Percentiles rank a stretch among this genome's conserved stretches.
phyloP scores from a whole-genome alignment of 768 basidiomycete species.

The Lentinus brumalis region DNA sequence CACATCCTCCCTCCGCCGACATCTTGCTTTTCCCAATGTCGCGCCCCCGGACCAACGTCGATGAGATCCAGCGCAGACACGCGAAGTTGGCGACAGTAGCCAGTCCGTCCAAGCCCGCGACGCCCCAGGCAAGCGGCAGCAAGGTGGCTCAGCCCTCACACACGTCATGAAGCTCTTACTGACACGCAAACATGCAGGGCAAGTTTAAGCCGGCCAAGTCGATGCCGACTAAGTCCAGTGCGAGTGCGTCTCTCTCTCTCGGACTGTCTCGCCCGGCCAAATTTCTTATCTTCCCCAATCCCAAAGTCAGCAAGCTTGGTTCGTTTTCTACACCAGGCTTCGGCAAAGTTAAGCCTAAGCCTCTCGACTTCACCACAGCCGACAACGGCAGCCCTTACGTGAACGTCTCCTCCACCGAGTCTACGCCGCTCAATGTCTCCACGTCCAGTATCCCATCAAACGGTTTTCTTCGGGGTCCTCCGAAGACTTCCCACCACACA shows the following conservation, averaged over 20 bases:
- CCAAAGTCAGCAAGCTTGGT: conserved; percentile 29
- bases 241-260: conserved; percentile 4
- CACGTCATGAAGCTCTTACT: not conserved
- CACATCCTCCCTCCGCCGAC: not conserved
- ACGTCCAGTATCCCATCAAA: conserved; percentile 27
- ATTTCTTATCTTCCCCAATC: not conserved
- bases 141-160: conserved; percentile 8
- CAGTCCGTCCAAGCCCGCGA: not conserved
- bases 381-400: conserved; percentile 24
- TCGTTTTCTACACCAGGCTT: conserved; percentile 52
- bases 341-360: conserved; percentile 29
- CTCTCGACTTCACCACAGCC: conserved; percentile 15
- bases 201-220: conserved; percentile 26
- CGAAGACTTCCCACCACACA: conserved; percentile 10
- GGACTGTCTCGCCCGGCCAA: too few relatives aligned
- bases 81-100: not conserved
- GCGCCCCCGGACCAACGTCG: conserved; percentile 23
- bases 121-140: not conserved
- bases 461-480: conserved; percentile 31
- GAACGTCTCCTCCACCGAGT: conserved; percentile 20
- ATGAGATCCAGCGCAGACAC: conserved; percentile 21
- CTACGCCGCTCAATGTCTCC: conserved; percentile 13
- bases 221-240: conserved; percentile 6
- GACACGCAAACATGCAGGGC: not conserved
- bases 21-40: conserved; percentile 11